These are phyloP conservation scores for Acanthamoeba culbertsoni DNA, from an alignment of 208 protist genomes.

Conservation along the genomic window DNA sequence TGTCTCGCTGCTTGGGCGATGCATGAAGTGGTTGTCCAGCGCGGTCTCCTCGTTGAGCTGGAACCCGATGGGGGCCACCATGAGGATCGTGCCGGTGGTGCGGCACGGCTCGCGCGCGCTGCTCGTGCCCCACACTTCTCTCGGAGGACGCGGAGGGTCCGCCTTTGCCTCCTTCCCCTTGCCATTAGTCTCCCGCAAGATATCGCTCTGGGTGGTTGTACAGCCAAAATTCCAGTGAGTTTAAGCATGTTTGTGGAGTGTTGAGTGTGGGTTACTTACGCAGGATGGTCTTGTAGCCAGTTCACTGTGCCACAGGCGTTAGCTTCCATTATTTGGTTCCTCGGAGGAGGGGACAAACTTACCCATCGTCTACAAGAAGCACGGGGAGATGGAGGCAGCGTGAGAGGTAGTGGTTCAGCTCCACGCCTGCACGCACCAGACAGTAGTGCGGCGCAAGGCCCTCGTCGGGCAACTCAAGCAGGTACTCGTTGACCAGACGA, in stretches of 20 bases:
- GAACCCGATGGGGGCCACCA: slow-evolving; percentile 79
- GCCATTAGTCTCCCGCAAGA: not conserved
- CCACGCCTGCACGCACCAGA: not conserved
- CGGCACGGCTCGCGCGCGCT: not conserved
- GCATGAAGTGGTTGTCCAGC: slow-evolving; percentile 81
- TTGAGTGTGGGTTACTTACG: not conserved
- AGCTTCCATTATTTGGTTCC: not conserved
- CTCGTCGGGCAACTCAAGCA: not conserved
- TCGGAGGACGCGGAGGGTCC: not conserved
- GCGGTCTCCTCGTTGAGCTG: slow-evolving; percentile 73
- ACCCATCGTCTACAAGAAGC: not conserved
- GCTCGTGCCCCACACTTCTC: slow-evolving; percentile 28
- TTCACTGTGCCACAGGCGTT: not conserved
- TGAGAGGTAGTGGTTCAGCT: slow-evolving; percentile 37
- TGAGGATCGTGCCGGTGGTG: slow-evolving; percentile 73
- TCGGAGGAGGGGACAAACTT: not conserved
- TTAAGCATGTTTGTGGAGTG: not conserved
- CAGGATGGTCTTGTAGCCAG: not conserved
- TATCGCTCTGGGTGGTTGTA: too few relatives aligned
- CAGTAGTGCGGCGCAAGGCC: not conserved
- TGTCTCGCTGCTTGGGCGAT: not conserved
- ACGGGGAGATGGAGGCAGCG: slow-evolving; percentile 41
- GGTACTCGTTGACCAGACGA: slow-evolving; percentile 66
- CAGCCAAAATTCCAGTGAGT: not conserved
- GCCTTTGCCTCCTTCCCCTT: not conserved